phyloP scores from a whole-genome alignment of 805 yeast species.

The Zygosaccharomyces bisporus region DNA sequence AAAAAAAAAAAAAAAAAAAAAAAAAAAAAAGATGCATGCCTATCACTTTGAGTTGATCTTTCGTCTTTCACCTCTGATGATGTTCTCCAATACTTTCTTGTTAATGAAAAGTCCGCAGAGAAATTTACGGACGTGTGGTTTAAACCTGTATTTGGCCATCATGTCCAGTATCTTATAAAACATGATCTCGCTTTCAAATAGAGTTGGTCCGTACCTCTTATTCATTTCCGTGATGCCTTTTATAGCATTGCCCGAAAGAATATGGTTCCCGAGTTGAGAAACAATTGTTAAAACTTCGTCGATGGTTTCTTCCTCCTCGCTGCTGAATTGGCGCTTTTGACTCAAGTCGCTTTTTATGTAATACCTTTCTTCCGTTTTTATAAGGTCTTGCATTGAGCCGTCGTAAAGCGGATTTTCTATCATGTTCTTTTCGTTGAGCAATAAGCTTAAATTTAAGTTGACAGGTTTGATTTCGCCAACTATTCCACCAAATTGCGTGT shows the following conservation, averaged over 20 bases:
- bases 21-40: constrained; percentile 4
- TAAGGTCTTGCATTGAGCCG: constrained; percentile 13
- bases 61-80: constrained; percentile 46
- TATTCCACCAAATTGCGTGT: constrained; percentile 17
- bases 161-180: constrained; percentile 49
- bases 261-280: constrained; percentile 55
- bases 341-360: constrained; percentile 10
- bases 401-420: constrained; percentile 28
- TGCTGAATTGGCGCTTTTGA: constrained; percentile 6
- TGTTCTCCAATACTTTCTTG: constrained; percentile 47
- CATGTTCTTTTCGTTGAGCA: constrained; percentile 25
- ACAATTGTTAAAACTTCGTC: constrained; percentile 39
- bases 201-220: constrained; percentile 45
- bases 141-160: constrained; percentile 56
- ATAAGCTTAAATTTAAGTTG: constrained; percentile 22
- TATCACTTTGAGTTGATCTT: constrained; percentile 6
- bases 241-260: constrained; percentile 50
- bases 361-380: constrained; percentile 8
- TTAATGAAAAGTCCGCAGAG: constrained; percentile 62
- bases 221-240: constrained; percentile 56
- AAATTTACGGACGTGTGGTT: constrained; percentile 59
- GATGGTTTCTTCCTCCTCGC: constrained; percentile 30
- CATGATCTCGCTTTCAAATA: constrained; percentile 50
- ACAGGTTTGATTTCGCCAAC: constrained; percentile 18
- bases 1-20: constrained; percentile 6